Percentiles rank a stretch among this genome's conserved stretches.
Conservation (phyloP, 2,329 filamentous ascomycete genomes). For the Alternaria dauci region DNA sequence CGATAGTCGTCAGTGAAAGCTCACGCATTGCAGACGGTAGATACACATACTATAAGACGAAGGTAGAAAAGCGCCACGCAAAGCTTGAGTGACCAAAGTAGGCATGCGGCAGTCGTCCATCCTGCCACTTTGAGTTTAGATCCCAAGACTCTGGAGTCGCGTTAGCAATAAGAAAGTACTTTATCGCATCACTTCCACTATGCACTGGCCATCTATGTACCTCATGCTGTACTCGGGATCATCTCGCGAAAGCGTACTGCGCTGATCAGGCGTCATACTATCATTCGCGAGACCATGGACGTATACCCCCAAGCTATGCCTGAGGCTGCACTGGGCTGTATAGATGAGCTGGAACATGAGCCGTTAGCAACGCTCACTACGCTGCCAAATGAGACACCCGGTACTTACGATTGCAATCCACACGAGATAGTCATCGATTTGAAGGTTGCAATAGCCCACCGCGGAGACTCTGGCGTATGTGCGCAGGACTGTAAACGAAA, state of each 20-base stretch:
- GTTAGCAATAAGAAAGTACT: not conserved
- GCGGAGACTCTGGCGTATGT: not conserved
- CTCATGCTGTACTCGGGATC: not conserved
- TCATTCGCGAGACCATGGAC: not conserved
- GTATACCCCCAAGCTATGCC: not conserved
- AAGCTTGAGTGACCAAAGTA: conserved; percentile 64
- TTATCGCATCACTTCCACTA: not conserved
- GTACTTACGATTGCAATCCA: not conserved
- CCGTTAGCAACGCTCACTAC: not conserved
- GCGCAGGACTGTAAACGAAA: not conserved
- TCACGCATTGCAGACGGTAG: fast-evolving
- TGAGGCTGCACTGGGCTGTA: not conserved
- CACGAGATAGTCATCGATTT: not conserved
- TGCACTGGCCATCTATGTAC: not conserved
- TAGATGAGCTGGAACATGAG: not conserved
- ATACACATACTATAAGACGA: conserved; percentile 53
- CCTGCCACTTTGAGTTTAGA: conserved; percentile 51
- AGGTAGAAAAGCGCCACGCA: conserved; percentile 66
- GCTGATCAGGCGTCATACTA: not conserved
- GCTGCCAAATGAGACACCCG: not conserved
- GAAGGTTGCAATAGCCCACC: not conserved
- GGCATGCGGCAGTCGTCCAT: conserved; percentile 63
- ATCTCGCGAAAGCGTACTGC: not conserved
- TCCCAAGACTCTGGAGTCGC: not conserved
- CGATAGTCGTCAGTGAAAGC: not conserved